Evolutionary conservation across 2,329 filamentous ascomycete genomes (phyloP).

Genomic region (Stemphylium vesicarium): DNA sequence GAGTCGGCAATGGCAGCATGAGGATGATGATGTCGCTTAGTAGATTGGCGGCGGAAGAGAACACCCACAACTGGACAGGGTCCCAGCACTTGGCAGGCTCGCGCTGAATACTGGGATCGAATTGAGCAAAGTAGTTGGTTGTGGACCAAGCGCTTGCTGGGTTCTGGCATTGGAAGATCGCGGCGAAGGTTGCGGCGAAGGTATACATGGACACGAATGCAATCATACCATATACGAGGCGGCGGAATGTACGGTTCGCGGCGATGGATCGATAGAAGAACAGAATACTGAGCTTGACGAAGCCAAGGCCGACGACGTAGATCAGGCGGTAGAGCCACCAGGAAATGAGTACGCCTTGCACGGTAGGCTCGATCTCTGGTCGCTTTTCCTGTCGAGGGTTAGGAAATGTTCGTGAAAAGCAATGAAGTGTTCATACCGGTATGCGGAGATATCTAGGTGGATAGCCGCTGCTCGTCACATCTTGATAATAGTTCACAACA

Average conservation of each 20-base stretch:
- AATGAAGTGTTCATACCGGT: conserved; percentile 27
- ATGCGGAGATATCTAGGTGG: conserved; percentile 32
- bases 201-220: conserved; percentile 41
- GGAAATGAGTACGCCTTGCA: conserved; percentile 39
- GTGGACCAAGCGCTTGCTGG: conserved; percentile 38
- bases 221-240: conserved; percentile 38
- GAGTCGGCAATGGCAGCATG: conserved; percentile 54
- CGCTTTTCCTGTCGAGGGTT: conserved; percentile 36
- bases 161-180: conserved; percentile 43
- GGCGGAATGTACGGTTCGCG: conserved; percentile 41
- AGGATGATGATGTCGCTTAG: conserved; percentile 54
- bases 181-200: conserved; percentile 35
- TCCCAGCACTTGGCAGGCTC: conserved; percentile 39
- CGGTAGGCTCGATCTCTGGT: conserved; percentile 26
- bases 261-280: conserved; percentile 47
- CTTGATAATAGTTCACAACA: conserved; percentile 46
- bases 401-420: background rate
- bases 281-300: conserved; percentile 43
- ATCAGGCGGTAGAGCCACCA: conserved; percentile 46
- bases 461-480: conserved; percentile 34
- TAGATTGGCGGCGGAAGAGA: conserved; percentile 51
- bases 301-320: conserved; percentile 39
- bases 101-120: conserved; percentile 28
- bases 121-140: conserved; percentile 38
- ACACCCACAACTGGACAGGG: conserved; percentile 39